Base-by-base conservation (phyloP, 441 rosid genomes). In the Raphanus hybrid region DNA sequence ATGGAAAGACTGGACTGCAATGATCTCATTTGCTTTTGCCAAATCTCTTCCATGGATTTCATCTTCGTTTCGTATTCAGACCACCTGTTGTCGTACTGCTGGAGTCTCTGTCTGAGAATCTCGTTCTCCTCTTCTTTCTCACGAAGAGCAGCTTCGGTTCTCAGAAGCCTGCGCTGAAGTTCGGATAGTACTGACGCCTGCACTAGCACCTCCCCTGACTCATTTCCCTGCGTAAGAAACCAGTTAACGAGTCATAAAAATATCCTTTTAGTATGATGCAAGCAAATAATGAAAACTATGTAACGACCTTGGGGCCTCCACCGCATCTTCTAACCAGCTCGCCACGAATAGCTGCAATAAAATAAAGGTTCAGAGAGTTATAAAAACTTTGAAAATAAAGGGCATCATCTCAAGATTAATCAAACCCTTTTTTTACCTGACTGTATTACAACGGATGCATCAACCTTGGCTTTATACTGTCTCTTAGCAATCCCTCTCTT, bases 31-130 rank as follows among this genome's bases (percentile, higher is more conserved):
- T 93, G 97, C 71, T 94, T 94, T 81, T 94, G 98, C 97, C 98
- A 92, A 60, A 89, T 91, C 80, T 94, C 94, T 79, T 94, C 98
- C 98, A 94, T 93, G 69, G 98, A 94, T 82, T 92, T 94, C 98
- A 94, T 92, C 82, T 92, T 94, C 26, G 83, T 74, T 83, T 94
- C 98, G n/a, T 91, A 92, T 73, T 94, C 97, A 8, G 92, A 90
- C 98, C 98, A 94, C 54, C 97, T 94, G 80, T 81, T 89, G 72
- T 94, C 94, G 14, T 94, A 92, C 67, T 92, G 98, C 71, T 88
- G 96, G 78, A 92, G 90, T 20, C 92, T 87, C 69, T 94, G 97
- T 64, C 88, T 88, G 69, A 92, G 90, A 75, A 92, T 89, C 67
- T 90, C 98, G 62, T 92, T 94, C 83, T 92, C 98, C 78, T 94